Evolutionary conservation across 176 grass and related monocot genomes (phyloP).

Genomic region (Calamus simplicifolius): DNA sequence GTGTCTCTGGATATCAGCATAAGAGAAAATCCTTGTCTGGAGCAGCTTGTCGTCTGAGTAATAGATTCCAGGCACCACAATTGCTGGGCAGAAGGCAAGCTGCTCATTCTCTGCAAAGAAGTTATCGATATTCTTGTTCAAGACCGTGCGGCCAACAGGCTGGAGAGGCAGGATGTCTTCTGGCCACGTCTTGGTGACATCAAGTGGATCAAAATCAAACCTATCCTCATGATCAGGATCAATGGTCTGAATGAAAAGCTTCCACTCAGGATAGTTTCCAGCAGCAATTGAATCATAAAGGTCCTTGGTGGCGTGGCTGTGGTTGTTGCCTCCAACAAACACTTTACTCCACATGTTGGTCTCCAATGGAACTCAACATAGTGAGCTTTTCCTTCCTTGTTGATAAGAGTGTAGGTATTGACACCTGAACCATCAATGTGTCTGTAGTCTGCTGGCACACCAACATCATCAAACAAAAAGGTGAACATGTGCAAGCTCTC

Average conservation of each 20-base stretch:
- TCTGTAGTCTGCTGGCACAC: no score
- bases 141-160: neutral
- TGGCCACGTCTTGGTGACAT: neutral
- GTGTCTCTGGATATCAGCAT: neutral
- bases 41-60: no score
- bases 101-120: constrained; percentile 10
- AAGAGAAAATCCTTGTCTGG: no score
- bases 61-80: constrained; percentile 2
- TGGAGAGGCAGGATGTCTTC: constrained; percentile 3
- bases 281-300: neutral
- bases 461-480: no score
- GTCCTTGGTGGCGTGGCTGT: neutral
- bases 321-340: neutral
- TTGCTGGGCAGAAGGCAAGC: constrained; percentile 3
- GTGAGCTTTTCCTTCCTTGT: no score
- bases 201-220: neutral
- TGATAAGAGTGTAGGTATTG: no score
- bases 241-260: constrained; percentile 1
- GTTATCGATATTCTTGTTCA: constrained; percentile 2
- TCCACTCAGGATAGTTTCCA: constrained; percentile 2
- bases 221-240: neutral
- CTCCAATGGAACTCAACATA: no score
- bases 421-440: no score
- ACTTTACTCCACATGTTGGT: no score
- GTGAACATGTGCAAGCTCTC: no score